phyloP scores from a whole-genome alignment of 2,329 filamentous ascomycete genomes.

The Cytospora chrysosperma region DNA sequence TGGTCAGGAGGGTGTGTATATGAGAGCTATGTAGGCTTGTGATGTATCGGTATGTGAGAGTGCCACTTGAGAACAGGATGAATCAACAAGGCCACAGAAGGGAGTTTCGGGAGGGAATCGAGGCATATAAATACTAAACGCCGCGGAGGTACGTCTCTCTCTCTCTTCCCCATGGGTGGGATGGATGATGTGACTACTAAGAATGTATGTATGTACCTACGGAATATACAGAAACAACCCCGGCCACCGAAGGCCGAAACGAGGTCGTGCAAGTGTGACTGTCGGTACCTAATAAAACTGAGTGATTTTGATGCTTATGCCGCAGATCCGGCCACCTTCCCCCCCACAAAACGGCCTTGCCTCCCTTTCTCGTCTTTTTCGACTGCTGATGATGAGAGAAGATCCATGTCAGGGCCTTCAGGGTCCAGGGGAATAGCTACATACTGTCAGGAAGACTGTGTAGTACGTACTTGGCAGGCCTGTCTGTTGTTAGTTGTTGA shows the following conservation, averaged over 20 bases:
- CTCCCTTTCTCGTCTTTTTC: background rate
- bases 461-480: background rate
- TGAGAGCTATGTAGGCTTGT: background rate
- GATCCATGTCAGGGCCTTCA: constrained; percentile 3
- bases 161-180: too few species aligned
- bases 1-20: background rate
- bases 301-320: constrained; percentile 17
- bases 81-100: too few species aligned
- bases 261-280: constrained; percentile 7
- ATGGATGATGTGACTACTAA: background rate
- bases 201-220: background rate
- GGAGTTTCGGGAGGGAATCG: background rate
- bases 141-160: constrained; percentile 10
- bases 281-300: constrained; percentile 4
- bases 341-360: constrained; percentile 1
- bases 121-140: constrained; percentile 15
- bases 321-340: constrained; percentile 16
- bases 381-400: constrained; percentile 5
- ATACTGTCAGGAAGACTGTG: too few species aligned
- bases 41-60: too few species aligned
- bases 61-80: background rate
- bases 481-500: too few species aligned
- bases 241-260: constrained; percentile 17
- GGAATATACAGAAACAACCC: too few species aligned
- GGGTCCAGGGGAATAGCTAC: constrained; percentile 12